These are phyloP conservation scores for Cupressus sempervirens DNA, from an alignment of 75 land plant species.

Conservation along the genomic window DNA sequence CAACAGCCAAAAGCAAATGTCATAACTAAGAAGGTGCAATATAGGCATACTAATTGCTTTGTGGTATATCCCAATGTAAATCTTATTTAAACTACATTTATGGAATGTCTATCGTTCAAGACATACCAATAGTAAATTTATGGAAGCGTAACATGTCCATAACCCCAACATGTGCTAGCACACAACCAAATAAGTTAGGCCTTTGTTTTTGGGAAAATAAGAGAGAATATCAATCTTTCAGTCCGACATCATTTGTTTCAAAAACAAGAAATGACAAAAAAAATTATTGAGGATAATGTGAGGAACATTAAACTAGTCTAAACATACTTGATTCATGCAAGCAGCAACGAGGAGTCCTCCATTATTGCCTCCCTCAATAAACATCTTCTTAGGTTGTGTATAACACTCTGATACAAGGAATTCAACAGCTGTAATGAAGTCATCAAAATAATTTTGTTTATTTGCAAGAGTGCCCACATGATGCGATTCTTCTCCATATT, in stretches of 20 bases:
- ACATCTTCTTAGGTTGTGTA: constrained; percentile 68
- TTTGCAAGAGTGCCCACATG: constrained; percentile 78
- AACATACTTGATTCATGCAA: constrained; percentile 90
- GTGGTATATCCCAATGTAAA: background rate
- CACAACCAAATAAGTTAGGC: constrained; percentile 98
- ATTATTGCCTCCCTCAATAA: constrained; percentile 98
- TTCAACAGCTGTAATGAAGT: constrained; percentile 83
- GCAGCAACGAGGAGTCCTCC: constrained; percentile 96
- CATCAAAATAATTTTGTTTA: constrained; percentile 97
- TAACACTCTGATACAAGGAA: constrained; percentile 71
- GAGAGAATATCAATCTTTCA: background rate
- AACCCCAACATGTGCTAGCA: constrained; percentile 97
- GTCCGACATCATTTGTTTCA: background rate
- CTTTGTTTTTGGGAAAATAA: constrained; percentile 42
- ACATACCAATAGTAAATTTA: constrained; percentile 92
- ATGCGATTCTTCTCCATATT: constrained; percentile 99
- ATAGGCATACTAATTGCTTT: background rate
- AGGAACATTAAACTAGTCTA: background rate
- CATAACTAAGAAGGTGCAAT: background rate
- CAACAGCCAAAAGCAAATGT: background rate
- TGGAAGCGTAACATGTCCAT: constrained; percentile 99
- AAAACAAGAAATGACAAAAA: background rate
- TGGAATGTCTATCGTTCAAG: background rate
- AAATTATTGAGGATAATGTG: background rate
- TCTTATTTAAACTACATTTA: background rate